Conservation (phyloP, 2,329 filamentous ascomycete species). For the Exophiala dermatitidis region DNA sequence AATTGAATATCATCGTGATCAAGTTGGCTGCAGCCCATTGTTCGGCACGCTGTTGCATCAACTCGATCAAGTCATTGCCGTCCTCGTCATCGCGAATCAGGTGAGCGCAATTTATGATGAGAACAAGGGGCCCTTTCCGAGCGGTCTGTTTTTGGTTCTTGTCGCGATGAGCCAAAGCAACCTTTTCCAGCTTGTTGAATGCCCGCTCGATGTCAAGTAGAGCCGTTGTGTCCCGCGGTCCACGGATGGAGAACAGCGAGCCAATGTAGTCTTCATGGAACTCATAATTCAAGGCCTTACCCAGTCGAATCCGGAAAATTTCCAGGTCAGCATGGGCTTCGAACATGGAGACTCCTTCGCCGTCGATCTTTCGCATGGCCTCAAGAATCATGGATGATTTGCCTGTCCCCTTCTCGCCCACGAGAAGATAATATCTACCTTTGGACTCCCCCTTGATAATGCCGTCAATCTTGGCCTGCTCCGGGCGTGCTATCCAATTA, state of each 20-base stretch:
- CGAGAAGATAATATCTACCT: conserved; percentile 84
- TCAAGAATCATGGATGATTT: conserved; percentile 96
- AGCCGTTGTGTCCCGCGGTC: conserved; percentile 84
- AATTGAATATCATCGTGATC: conserved; percentile 85
- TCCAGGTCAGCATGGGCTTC: conserved; percentile 93
- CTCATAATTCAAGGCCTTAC: conserved; percentile 91
- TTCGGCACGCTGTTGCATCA: conserved; percentile 91
- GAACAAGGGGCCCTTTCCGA: conserved; percentile 60
- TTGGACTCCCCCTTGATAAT: conserved; percentile 66
- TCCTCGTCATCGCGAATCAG: conserved; percentile 85
- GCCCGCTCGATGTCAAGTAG: conserved; percentile 92
- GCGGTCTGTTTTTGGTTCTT: conserved; percentile 1
- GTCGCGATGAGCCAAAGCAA: conserved; percentile 62
- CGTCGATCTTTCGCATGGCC: conserved; percentile 87
- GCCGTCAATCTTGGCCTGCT: conserved; percentile 73
- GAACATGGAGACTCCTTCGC: conserved; percentile 86
- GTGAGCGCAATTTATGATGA: conserved; percentile 93
- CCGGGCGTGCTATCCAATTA: conserved; percentile 70
- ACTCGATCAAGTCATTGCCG: conserved; percentile 84
- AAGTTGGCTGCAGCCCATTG: conserved; percentile 91
- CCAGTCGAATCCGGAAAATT: conserved; percentile 86
- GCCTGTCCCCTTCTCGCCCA: conserved; percentile 92
- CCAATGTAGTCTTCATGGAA: conserved; percentile 93
- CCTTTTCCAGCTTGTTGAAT: conserved; percentile 96
- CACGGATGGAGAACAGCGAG: conserved; percentile 87